phyloP scores from a whole-genome alignment of 1,284 basidiomycete genomes.

The Ustilago xerochloae region DNA sequence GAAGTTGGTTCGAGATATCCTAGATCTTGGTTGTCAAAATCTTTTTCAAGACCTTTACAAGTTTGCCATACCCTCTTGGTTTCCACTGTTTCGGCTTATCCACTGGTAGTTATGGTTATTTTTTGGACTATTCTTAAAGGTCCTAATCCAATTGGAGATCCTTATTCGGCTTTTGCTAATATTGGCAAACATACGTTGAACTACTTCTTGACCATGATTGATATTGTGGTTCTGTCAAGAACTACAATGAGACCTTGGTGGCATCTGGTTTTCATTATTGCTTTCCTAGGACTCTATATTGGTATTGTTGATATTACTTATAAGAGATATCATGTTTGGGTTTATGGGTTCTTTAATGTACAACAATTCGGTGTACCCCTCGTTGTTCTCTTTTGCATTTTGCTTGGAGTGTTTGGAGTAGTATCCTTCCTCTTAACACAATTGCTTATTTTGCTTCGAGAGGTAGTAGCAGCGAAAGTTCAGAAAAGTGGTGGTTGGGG shows the following conservation, averaged over 20 bases:
- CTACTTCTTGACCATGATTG: constrained; percentile 73
- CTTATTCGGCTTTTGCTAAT: constrained; percentile 76
- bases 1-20: constrained; percentile 27
- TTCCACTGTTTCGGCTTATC: constrained; percentile 67
- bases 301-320: constrained; percentile 70
- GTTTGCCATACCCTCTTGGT: constrained; percentile 35
- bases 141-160: constrained; percentile 70
- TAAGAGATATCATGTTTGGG: constrained; percentile 26
- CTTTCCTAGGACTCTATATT: constrained; percentile 74
- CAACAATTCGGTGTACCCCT: constrained; percentile 37
- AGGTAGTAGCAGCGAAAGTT: constrained; percentile 30
- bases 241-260: constrained; percentile 73
- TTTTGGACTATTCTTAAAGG: constrained; percentile 75
- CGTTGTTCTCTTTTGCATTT: constrained; percentile 33
- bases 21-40: constrained; percentile 24
- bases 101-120: constrained; percentile 76
- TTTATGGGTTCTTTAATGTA: constrained; percentile 54
- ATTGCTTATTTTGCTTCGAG: constrained; percentile 40
- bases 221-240: constrained; percentile 73
- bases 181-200: constrained; percentile 77
- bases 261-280: constrained; percentile 71
- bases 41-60: constrained; percentile 30
- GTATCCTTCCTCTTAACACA: constrained; percentile 48
- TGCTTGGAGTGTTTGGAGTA: constrained; percentile 38
- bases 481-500: constrained; percentile 49